phyloP scores from a whole-genome alignment of 2,329 filamentous ascomycete genomes.

The Nemania diffusa region DNA sequence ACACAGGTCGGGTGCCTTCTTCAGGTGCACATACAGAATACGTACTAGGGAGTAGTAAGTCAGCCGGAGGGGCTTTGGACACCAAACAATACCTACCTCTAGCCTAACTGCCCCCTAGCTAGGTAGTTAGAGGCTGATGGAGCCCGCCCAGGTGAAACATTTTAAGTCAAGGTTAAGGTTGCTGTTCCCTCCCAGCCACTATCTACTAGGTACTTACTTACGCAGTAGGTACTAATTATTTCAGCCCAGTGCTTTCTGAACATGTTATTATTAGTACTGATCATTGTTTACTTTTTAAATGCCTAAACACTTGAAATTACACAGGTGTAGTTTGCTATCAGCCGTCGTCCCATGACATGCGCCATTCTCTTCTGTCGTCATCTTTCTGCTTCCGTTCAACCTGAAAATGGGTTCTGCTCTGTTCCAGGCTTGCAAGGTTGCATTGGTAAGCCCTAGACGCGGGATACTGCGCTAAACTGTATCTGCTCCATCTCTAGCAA shows the following conservation, averaged over 20 bases:
- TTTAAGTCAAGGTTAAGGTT: conserved; percentile 13
- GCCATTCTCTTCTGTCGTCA: conserved; percentile 10
- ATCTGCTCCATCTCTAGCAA: conserved; percentile 15
- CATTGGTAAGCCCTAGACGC: conserved; percentile 13
- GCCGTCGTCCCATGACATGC: background rate
- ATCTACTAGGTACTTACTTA: background rate
- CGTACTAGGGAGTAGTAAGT: too few relatives aligned
- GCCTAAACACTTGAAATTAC: background rate
- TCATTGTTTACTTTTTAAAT: background rate
- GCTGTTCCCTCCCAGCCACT: conserved; percentile 16
- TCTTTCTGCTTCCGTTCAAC: conserved; percentile 29
- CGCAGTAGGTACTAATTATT: background rate
- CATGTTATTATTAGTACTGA: background rate
- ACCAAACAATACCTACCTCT: background rate
- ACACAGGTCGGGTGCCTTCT: background rate
- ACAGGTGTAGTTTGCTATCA: background rate
- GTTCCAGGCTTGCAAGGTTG: background rate
- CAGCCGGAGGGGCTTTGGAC: too few relatives aligned
- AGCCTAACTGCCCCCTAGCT: background rate
- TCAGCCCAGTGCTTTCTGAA: too few relatives aligned
- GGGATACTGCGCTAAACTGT: conserved; percentile 9
- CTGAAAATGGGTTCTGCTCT: conserved; percentile 12
- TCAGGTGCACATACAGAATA: background rate
- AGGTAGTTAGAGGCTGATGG: conserved; percentile 12
- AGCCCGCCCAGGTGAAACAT: conserved; percentile 40